phyloP scores from a whole-genome alignment of 1,284 basidiomycete species.

The Leccinum solheimii region DNA sequence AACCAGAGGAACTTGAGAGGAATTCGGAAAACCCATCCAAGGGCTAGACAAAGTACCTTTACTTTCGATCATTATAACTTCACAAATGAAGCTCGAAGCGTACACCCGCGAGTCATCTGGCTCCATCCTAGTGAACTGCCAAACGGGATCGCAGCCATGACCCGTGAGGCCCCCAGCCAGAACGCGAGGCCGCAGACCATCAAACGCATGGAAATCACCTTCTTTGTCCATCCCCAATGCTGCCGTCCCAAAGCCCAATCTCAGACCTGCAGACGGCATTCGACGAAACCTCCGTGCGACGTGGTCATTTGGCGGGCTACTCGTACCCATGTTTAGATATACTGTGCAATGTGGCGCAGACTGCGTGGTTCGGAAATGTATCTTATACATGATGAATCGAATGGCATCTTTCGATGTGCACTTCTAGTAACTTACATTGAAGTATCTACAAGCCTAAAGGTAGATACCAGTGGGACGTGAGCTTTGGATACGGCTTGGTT shows the following conservation, averaged over 20 bases:
- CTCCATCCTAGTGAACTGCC: background rate
- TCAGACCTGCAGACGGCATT: no score
- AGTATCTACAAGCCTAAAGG: background rate
- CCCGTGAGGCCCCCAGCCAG: background rate
- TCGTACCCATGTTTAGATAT: background rate
- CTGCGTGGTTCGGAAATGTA: background rate
- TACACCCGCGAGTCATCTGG: background rate
- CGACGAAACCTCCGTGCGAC: background rate
- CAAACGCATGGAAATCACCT: background rate
- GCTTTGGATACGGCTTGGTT: slow-evolving; percentile 49
- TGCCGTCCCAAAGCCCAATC: background rate
- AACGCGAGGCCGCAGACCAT: background rate
- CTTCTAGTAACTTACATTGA: background rate
- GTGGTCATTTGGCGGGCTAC: background rate
- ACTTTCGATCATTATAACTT: background rate
- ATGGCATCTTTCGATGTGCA: background rate
- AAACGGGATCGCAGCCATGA: background rate
- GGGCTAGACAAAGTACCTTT: background rate
- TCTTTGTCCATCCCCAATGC: no score
- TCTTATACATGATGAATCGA: background rate
- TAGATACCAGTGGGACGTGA: slow-evolving; percentile 18
- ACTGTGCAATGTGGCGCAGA: no score
- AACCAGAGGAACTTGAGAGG: background rate
- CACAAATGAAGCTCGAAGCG: background rate
- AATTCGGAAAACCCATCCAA: background rate